Percentiles rank a stretch among this genome's conserved stretches.
Evolutionary conservation across 768 basidiomycete genomes (phyloP).

Genomic region (Lanmaoa pseudosensibilis): DNA sequence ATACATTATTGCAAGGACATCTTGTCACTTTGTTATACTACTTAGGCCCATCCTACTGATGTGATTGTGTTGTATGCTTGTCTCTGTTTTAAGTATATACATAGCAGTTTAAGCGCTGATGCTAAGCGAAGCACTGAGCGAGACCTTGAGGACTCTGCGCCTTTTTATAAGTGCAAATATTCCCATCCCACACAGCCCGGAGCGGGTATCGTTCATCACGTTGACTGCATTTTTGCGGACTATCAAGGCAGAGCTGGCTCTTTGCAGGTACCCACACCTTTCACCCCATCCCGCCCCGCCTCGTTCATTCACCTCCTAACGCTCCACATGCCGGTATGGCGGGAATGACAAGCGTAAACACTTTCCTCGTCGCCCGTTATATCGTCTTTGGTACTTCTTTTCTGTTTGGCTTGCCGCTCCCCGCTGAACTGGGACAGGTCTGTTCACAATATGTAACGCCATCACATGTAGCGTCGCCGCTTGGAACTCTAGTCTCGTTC

Average conservation of each 20-base stretch:
- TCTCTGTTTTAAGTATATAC: conserved; percentile 17
- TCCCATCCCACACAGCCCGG: conserved; percentile 23
- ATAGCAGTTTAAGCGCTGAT: neutral
- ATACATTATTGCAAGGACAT: conserved; percentile 24
- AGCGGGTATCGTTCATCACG: conserved; percentile 9
- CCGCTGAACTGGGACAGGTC: conserved; percentile 37
- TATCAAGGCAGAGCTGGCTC: conserved; percentile 29
- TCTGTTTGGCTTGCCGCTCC: neutral
- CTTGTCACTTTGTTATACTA: conserved; percentile 21
- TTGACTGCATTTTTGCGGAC: conserved; percentile 5
- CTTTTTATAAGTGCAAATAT: neutral
- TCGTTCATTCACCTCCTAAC: conserved; percentile 13
- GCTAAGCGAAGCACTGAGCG: too few species aligned
- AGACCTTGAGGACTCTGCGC: neutral
- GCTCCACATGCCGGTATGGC: conserved; percentile 32
- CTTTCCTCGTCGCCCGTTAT: conserved; percentile 55
- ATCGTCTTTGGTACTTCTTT: conserved; percentile 52
- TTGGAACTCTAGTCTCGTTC: conserved; percentile 62
- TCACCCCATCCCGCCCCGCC: conserved; percentile 32
- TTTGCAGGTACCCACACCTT: conserved; percentile 19
- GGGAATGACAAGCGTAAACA: conserved; percentile 40
- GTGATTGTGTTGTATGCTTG: conserved; percentile 23
- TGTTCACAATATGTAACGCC: conserved; percentile 65
- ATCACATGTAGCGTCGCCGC: conserved; percentile 63
- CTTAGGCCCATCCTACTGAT: conserved; percentile 15